Evolutionary conservation across 2,329 filamentous ascomycete species (phyloP).

Genomic region (Aspergillus sp.): DNA sequence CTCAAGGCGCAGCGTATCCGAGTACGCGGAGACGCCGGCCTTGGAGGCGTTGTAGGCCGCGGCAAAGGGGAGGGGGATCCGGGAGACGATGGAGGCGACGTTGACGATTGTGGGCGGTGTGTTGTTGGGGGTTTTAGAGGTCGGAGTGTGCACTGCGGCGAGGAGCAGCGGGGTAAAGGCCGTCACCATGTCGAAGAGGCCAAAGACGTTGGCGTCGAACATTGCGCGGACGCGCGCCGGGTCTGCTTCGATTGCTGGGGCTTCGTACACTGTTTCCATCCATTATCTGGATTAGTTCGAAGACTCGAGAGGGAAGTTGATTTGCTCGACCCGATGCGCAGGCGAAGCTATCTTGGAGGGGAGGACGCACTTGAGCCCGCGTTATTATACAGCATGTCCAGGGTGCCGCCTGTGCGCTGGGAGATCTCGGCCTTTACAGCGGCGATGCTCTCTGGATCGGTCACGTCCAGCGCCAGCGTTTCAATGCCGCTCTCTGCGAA

Average conservation of each 20-base stretch:
- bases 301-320: no score
- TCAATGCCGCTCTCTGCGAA: not conserved
- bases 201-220: slow-evolving; percentile 8
- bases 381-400: slow-evolving; percentile 11
- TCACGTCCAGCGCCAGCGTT: not conserved
- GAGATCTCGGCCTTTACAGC: not conserved
- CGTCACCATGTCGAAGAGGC: slow-evolving; percentile 4
- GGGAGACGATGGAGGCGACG: not conserved
- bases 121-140: not conserved
- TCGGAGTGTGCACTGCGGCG: not conserved
- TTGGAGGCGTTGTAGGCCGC: slow-evolving; percentile 5
- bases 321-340: no score
- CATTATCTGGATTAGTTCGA: no score
- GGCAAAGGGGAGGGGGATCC: slow-evolving; percentile 1
- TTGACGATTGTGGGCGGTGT: not conserved
- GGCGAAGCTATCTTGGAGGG: not conserved
- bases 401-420: not conserved
- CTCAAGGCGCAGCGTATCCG: slow-evolving; percentile 5
- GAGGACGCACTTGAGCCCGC: slow-evolving; percentile 1
- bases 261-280: slow-evolving; percentile 6
- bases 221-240: not conserved
- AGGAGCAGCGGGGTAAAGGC: slow-evolving; percentile 6
- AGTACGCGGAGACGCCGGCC: not conserved
- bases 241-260: slow-evolving; percentile 7
- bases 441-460: not conserved